Evolutionary conservation across 371 early-diverging fungal genomes (phyloP).

Genomic region (Capillidium heterosporum): DNA sequence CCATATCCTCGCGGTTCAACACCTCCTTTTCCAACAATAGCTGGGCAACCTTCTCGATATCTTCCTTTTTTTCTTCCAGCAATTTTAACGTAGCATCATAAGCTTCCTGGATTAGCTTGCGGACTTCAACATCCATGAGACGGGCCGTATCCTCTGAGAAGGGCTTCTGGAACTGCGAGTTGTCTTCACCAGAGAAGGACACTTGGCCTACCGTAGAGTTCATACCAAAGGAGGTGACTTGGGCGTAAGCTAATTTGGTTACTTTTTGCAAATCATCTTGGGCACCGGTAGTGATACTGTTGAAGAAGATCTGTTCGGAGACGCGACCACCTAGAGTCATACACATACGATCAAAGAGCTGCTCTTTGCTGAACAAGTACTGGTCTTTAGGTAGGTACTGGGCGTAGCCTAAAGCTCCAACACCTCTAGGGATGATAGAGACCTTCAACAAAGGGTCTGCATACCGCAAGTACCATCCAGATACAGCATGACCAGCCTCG

Average conservation of each 20-base stretch:
- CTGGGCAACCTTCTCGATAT: conserved; percentile 86
- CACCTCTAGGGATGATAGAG: conserved; percentile 93
- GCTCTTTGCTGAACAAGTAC: conserved; percentile 79
- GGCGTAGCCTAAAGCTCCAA: conserved; percentile 93
- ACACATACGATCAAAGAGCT: conserved; percentile 91
- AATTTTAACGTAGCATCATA: conserved; percentile 63
- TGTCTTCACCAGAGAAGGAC: conserved; percentile 51
- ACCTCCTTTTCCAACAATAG: conserved; percentile 90
- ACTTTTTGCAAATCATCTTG: conserved; percentile 83
- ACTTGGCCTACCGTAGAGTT: conserved; percentile 72
- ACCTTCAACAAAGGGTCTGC: conserved; percentile 95
- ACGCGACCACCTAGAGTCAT: conserved; percentile 96
- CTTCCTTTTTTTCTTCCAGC: conserved; percentile 57
- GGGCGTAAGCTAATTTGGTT: conserved; percentile 91
- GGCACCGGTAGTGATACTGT: conserved; percentile 29
- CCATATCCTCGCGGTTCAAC: conserved; percentile 86
- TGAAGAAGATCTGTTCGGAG: conserved; percentile 87
- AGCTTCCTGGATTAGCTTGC: conserved; percentile 59
- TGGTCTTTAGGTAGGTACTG: conserved; percentile 97
- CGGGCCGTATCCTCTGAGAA: conserved; percentile 88
- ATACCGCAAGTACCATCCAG: conserved; percentile 92
- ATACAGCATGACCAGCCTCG: conserved; percentile 98
- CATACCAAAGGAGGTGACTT: conserved; percentile 91
- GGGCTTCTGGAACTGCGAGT: conserved; percentile 76
- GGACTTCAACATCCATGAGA: conserved; percentile 88